phyloP scores from a whole-genome alignment of 2,329 filamentous ascomycete genomes.

The Didymella keratinophila region DNA sequence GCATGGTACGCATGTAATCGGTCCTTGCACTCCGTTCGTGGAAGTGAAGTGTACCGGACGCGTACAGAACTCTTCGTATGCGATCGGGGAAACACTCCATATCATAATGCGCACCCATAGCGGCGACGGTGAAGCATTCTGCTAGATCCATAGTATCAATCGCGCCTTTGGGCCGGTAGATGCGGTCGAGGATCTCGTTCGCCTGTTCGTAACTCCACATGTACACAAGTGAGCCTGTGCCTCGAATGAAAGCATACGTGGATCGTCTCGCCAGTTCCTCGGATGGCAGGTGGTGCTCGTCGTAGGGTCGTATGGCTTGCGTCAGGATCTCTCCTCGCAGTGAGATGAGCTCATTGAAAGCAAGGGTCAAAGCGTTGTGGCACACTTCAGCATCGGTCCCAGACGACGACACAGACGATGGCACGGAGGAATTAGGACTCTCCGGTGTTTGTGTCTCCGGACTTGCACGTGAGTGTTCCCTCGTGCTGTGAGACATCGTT shows the following conservation, averaged over 20 bases:
- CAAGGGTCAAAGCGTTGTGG: conserved; percentile 47
- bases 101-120: conserved; percentile 50
- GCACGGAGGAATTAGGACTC: conserved; percentile 34
- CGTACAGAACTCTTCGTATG: conserved; percentile 42
- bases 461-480: conserved; percentile 37
- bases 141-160: conserved; percentile 46
- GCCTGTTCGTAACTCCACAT: conserved; percentile 46
- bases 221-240: conserved; percentile 48
- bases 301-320: conserved; percentile 35
- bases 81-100: conserved; percentile 45
- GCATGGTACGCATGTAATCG: conserved; percentile 47
- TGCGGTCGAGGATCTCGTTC: conserved; percentile 45
- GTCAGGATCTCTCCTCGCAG: conserved; percentile 44
- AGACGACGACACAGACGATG: conserved; percentile 27
- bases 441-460: conserved; percentile 43
- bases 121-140: conserved; percentile 48
- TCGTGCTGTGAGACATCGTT: conserved; percentile 34
- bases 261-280: conserved; percentile 40
- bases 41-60: conserved; percentile 46
- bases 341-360: conserved; percentile 46
- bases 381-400: conserved; percentile 40
- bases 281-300: conserved; percentile 38
- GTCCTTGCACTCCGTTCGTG: conserved; percentile 41
- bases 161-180: conserved; percentile 40
- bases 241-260: conserved; percentile 46